phyloP scores from a whole-genome alignment of 129 eudicot species.

The Dittrichia graveolens region DNA sequence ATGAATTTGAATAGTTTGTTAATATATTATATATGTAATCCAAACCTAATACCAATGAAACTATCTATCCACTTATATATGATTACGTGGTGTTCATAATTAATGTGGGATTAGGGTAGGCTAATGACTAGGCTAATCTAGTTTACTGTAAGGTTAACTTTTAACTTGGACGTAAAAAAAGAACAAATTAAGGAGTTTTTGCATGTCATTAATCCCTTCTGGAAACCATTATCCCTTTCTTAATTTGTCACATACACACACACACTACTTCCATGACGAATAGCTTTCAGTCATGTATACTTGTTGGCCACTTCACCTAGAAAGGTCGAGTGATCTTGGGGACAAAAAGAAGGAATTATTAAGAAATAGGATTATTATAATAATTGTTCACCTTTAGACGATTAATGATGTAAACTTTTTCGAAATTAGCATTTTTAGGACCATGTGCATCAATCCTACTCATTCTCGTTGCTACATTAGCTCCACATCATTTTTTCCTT shows the following conservation, averaged over 20 bases:
- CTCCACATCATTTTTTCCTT: no score
- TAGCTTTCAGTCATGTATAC: constrained; percentile 41
- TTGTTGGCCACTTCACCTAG: constrained; percentile 80
- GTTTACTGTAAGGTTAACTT: constrained; percentile 15
- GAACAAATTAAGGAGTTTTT: constrained; percentile 6
- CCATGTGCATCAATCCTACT: no score
- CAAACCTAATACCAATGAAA: no score
- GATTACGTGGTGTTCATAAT: background rate
- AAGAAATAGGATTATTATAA: constrained; percentile 34
- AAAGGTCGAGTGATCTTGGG: constrained; percentile 45
- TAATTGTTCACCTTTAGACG: constrained; percentile 23
- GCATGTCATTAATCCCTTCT: constrained; percentile 45
- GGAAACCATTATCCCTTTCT: constrained; percentile 53
- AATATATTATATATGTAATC: no score
- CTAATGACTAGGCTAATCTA: constrained; percentile 26
- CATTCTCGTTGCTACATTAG: no score
- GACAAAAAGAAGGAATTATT: constrained; percentile 62
- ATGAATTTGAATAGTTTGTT: no score
- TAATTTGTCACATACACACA: constrained; percentile 15
- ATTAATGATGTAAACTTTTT: constrained; percentile 38
- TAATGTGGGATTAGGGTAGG: constrained; percentile 9
- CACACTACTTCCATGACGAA: constrained; percentile 24
- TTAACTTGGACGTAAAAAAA: constrained; percentile 26
- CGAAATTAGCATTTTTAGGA: constrained; percentile 15
- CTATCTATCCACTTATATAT: background rate